Evolutionary conservation across 2,329 filamentous ascomycete genomes (phyloP), one percentile per base, ranked within the genome.

Genomic region (Chaetomiaceae sp.): DNA sequence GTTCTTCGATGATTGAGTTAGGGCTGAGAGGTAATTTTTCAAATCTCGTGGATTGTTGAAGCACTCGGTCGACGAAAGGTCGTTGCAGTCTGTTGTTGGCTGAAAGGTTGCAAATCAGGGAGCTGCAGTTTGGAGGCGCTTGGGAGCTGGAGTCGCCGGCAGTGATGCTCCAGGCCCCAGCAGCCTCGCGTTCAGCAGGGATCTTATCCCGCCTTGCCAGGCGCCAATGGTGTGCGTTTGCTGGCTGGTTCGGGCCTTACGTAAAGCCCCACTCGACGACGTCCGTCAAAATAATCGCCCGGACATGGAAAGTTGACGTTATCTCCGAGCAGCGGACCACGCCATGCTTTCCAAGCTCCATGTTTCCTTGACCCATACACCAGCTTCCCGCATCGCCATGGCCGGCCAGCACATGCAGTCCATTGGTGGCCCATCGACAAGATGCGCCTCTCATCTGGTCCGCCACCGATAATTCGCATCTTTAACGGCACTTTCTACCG

Each of bases 401-500:
- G 41, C 49, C 17, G 11, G 24, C 15, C 41, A 7, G n/a, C 33
- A n/a, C n/a, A n/a, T n/a, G n/a, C n/a, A 37, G 15, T 12, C 20
- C n/a, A 17, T 27, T 9, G 15, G 38, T 27, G 42, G 47, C 47
- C 50, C 56, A 55, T 60, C 52, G 54, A 47, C 52, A 65, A 59
- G 52, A 73, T 70, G 65, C 63, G 60, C 27, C 56, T 65, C 30
- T 53, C 65, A 14, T 53, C 59, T 15, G 56, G 62, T 49, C 67
- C 66, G 47, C 66, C 69, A 18, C 82, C 85, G 33, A 73, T 90
- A 49, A 77, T 95, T 53, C 73, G 73, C 58, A 89, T 95, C 60
- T 62, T 75, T 59, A 82, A 89, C 68, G 89, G 79, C 64, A 91
- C 88, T 0, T 96, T 96, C 65, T 94, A 56, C 48, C 56, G 57